Evolutionary conservation across 75 land plant species (phyloP), one percentile per base, ranked within the genome.

Genomic region (Larix kaempferi): DNA sequence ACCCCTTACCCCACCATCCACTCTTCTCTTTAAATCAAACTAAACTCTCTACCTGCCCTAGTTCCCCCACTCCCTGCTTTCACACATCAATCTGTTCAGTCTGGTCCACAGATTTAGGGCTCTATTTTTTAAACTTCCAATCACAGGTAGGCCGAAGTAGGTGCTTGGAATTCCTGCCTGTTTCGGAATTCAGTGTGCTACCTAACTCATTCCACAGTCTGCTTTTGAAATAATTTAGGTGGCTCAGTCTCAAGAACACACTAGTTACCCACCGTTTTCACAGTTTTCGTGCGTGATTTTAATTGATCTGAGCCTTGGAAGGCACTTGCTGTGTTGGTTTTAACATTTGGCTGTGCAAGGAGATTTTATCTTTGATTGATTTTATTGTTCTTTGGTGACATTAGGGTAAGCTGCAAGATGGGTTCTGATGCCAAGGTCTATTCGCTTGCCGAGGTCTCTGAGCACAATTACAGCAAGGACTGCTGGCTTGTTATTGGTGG

Each of bases 401-500:
- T 15, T 35, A 63, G 44, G 49, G 21, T 16, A 21, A 35, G 49
- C 21, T 67, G 3, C 49, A 7, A 8, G 21, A 87, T 89, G 91
- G 91, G 87, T n/a, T 59, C 80, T 56, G 85, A 82, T 63, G 60
- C 80, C 62, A 89, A 87, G 62, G 26, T 85, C 57, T 83, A 76
- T 77, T 1, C 77, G 2, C 87, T 93, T 49, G 90, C 88, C 21
- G 95, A 94, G 73, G 95, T 92, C 14, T 73, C 92, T 1, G 90
- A 81, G 82, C 98, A 94, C 78, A 85, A 87, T 82, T 17, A 29
- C 23, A 78, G 77, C 81, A 90, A 90, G 73, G 98, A 94, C 80
- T 94, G 98, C 82, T 94, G 98, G 98, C 88, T 94, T 41, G 67
- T 94, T 69, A 92, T 94, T 69, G 74, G 72, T 58, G 95, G 95